Percentiles rank a stretch among this genome's conserved stretches.
Conservation (phyloP, 2,329 filamentous ascomycete genomes). For the Neonectria punicea region DNA sequence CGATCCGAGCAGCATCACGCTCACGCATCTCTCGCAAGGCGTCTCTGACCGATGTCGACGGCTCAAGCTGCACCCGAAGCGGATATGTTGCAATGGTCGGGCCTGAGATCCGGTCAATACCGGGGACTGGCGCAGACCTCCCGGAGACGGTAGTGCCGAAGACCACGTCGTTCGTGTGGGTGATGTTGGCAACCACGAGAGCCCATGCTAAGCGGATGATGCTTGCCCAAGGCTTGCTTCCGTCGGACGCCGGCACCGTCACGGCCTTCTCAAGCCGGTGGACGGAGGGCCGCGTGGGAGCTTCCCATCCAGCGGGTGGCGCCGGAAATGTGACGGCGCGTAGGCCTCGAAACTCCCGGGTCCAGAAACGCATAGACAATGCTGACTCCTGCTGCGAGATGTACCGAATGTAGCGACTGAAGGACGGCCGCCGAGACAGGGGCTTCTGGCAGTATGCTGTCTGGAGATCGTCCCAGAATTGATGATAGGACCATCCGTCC, state of each 20-base stretch:
- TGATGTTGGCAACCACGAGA: neutral
- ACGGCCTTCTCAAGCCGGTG: neutral
- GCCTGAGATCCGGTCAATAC: neutral
- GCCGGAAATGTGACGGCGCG: neutral
- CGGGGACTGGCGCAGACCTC: neutral
- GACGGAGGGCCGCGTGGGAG: neutral
- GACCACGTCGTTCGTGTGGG: neutral
- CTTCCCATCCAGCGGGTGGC: neutral
- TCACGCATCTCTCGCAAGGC: neutral
- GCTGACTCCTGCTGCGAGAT: neutral
- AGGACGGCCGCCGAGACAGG: neutral
- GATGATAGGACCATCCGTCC: neutral
- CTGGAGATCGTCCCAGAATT: neutral
- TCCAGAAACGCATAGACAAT: too few species aligned
- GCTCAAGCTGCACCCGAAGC: neutral
- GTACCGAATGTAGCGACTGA: neutral
- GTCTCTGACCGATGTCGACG: neutral
- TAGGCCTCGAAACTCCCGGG: neutral
- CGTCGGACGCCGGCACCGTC: too few species aligned
- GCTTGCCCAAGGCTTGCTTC: neutral
- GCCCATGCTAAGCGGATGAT: constrained; percentile 1
- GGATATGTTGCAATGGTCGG: constrained; percentile 7
- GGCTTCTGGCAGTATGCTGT: neutral
- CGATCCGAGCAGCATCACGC: neutral
- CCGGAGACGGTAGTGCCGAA: neutral